phyloP scores from a whole-genome alignment of 108 stramenopile genomes.

The Nitzschia sp. region DNA sequence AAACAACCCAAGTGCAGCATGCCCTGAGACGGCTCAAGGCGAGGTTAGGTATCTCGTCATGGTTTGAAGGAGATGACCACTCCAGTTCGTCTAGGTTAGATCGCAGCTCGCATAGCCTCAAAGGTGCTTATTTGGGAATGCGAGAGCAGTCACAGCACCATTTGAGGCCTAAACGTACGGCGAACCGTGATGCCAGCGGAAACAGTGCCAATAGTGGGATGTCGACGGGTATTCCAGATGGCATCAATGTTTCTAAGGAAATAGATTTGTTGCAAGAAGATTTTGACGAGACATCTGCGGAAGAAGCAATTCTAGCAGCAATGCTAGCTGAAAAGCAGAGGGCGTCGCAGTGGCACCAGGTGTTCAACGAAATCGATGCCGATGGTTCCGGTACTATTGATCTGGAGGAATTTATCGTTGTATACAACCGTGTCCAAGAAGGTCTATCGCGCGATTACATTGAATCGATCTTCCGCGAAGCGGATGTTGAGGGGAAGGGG shows the following conservation, averaged over 20 bases:
- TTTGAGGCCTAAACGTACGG: not conserved
- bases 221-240: not conserved
- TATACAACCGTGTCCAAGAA: slow-evolving; percentile 21
- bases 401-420: slow-evolving; percentile 45
- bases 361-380: slow-evolving; percentile 50
- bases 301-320: slow-evolving; percentile 32
- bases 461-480: slow-evolving; percentile 35
- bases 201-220: slow-evolving; percentile 16
- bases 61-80: not conserved
- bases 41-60: not conserved
- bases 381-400: slow-evolving; percentile 41
- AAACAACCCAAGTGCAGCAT: not conserved
- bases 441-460: slow-evolving; percentile 25
- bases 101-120: not conserved
- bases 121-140: not conserved
- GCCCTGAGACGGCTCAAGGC: not conserved
- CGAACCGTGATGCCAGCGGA: slow-evolving; percentile 37
- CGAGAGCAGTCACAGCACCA: not conserved
- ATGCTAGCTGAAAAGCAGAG: slow-evolving; percentile 34
- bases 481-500: slow-evolving; percentile 42
- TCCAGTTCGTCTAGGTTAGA: not conserved
- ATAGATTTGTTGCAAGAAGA: not conserved
- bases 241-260: no score
- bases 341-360: slow-evolving; percentile 19
- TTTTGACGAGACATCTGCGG: slow-evolving; percentile 12